Base-by-base conservation (phyloP, 1,139 yeast genomes). In the Wickerhamiella pararugosa region DNA sequence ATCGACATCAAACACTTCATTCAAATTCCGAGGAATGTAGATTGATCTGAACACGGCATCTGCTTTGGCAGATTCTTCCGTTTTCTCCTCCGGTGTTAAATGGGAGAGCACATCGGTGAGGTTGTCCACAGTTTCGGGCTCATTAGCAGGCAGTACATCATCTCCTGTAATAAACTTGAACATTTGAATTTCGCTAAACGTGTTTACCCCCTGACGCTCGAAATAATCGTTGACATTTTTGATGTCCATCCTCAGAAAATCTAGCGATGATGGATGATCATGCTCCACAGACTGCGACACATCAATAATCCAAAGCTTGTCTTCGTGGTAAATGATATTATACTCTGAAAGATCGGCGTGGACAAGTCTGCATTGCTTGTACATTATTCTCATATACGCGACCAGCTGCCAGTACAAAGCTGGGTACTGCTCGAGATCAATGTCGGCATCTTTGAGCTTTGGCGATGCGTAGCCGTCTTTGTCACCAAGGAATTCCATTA, bases 261-360 rank as follows among this genome's bases (percentile, higher is more conserved):
- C 97, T 47, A 90, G 67, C 36, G 95, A 82, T 82, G 84, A 86
- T 5, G 97, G 98, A 60, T 92, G 99, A 53, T 87, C 96, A 25
- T 94, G 97, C 59, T 92, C 97, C 27, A 92, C 98, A 32, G 93
- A 79, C 58, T 92, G 99, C 1, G 97, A 87, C 21, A 92, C 99
- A 64, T 92, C 99, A 52, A 92, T 83, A 46, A 92, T 83, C 61
- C 81, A 86, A 31, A 92, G 65, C 54, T 76, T 72, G 37, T 72
- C 77, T n/a, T 82, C 57, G 57, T 87, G 96, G 50, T 66, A 66
- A 26, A 92, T 81, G 47, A 92, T 81, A 57, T 92, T 92, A 63
- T 92, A 92, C 60, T 92, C 99, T 51, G 94, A 80, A 58, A 92
- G 67, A 69, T 92, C 99, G 0, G 98, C 98, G 64, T 92, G 99